phyloP scores from a whole-genome alignment of 768 basidiomycete species.

The Trametes coccinea region DNA sequence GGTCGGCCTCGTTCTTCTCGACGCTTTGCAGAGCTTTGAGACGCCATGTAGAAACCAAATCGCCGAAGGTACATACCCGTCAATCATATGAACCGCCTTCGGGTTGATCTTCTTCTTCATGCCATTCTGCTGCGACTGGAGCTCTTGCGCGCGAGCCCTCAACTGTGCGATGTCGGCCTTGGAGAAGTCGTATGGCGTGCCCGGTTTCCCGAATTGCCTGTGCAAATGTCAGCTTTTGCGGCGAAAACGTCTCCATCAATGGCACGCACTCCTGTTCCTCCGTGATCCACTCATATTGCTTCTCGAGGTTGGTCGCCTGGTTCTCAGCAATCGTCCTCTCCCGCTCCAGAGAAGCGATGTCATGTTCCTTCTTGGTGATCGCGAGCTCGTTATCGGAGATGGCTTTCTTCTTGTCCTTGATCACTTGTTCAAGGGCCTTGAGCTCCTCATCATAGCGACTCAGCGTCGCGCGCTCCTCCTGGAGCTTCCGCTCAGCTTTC shows the following conservation, averaged over 20 bases:
- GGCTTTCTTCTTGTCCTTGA: slow-evolving; percentile 78
- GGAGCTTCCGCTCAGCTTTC: slow-evolving; percentile 68
- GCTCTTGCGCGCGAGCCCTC: slow-evolving; percentile 65
- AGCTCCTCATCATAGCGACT: slow-evolving; percentile 88
- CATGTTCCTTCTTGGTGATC: slow-evolving; percentile 69
- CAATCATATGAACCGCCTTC: slow-evolving; percentile 95
- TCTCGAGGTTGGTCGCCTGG: slow-evolving; percentile 66
- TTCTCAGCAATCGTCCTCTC: slow-evolving; percentile 61
- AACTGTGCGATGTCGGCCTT: slow-evolving; percentile 60
- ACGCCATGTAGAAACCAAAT: slow-evolving; percentile 5
- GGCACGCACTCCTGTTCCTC: slow-evolving; percentile 80
- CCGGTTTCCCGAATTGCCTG: slow-evolving; percentile 83
- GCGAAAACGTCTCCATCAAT: not conserved
- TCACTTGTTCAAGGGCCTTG: slow-evolving; percentile 74
- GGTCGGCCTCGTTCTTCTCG: slow-evolving; percentile 87
- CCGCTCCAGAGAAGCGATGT: slow-evolving; percentile 58
- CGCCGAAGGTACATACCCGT: slow-evolving; percentile 57
- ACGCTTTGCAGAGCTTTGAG: slow-evolving; percentile 50
- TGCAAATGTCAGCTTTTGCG: not conserved
- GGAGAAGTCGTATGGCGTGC: slow-evolving; percentile 80
- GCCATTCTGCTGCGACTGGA: slow-evolving; percentile 76
- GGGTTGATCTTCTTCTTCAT: slow-evolving; percentile 96
- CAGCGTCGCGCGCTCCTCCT: slow-evolving; percentile 85
- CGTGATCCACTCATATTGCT: slow-evolving; percentile 82
- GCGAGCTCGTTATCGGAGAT: slow-evolving; percentile 66